Evolutionary conservation across 805 yeast species (phyloP), one percentile per base, ranked within the genome.

Genomic region (Suhomyces tanzawaensis): DNA sequence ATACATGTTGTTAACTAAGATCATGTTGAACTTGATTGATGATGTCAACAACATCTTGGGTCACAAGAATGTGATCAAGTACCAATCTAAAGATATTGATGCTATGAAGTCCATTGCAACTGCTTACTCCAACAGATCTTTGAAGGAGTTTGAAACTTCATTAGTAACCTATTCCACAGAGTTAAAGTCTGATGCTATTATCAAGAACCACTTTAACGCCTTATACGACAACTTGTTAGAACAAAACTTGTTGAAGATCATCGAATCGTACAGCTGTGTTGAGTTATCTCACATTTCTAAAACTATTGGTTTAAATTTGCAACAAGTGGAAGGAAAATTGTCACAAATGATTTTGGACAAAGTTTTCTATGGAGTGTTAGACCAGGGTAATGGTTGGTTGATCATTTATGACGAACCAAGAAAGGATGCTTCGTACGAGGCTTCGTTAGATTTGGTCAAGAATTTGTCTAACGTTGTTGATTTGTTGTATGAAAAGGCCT

Each of bases 311-410:
- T 76, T 95, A 45, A 91, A 89, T 47, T 71, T 81, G 32, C 83
- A 81, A 46, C 95, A 88, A 57, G 88, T 93, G 22, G 99, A 93
- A 66, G 95, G 95, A 15, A 93, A 93, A 62, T 73, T 93, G 47
- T 82, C 95, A 34, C 97, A 91, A 64, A 91, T 93, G 98, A 91
- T 93, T 51, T 74, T 93, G 52, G 99, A 93, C 64, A 84, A 87
- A 55, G 85, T 89, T n/a, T 88, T 93, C 52, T 85, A 82, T 57
- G 99, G 99, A 33, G 98, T 93, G 25, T 72, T 93, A 50, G 99
- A 93, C 62, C 99, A 93, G 69, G 98, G 98, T 32, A 90, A 90
- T 59, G 99, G 99, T 7, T 93, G 97, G 96, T 74, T 93, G 52
- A 82, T 88, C 48, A 79, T 93, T 41, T 93, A 86, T 56, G 95